Conservation (phyloP, 2,329 filamentous ascomycete species). For the Elsinoe arachidis region DNA sequence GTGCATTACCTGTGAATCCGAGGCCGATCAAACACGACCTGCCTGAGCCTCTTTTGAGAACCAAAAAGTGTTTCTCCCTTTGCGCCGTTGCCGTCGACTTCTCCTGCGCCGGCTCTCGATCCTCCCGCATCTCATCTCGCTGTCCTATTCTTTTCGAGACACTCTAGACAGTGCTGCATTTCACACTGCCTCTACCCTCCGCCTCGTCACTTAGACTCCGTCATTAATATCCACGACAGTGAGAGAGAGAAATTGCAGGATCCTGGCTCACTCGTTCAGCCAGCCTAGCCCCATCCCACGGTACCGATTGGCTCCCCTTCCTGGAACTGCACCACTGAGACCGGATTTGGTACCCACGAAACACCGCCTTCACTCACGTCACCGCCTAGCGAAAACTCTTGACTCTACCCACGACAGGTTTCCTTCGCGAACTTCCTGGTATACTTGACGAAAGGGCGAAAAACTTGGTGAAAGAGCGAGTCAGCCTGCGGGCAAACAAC, state of each 20-base stretch:
- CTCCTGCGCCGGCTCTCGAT: constrained; percentile 3
- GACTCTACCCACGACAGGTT: not conserved
- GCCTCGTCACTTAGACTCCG: too few relatives aligned
- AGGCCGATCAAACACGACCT: constrained; percentile 3
- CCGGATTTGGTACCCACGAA: constrained; percentile 9
- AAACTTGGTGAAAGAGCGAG: constrained; percentile 4
- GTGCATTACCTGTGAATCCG: not conserved
- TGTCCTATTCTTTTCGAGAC: constrained; percentile 4
- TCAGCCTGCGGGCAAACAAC: constrained; percentile 3
- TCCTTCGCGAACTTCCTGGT: not conserved
- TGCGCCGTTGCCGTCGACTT: constrained; percentile 1
- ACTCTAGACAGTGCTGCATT: not conserved
- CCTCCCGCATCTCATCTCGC: constrained; percentile 3
- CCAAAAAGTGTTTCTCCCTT: not conserved
- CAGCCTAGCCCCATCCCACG: not conserved
- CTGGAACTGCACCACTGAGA: constrained; percentile 2
- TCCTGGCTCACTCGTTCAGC: constrained; percentile 1
- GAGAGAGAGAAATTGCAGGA: constrained; percentile 5
- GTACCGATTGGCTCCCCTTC: constrained; percentile 5
- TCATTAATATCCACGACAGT: too few relatives aligned
- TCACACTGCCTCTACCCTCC: not conserved
- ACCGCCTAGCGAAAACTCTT: constrained; percentile 8
- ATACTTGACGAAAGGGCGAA: not conserved
- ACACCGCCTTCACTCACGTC: constrained; percentile 5
- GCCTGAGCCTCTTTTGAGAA: not conserved